Evolutionary conservation across 345 rosid genomes (phyloP), one percentile per base, ranked within the genome.

Genomic region (Tarenaya hassleriana): DNA sequence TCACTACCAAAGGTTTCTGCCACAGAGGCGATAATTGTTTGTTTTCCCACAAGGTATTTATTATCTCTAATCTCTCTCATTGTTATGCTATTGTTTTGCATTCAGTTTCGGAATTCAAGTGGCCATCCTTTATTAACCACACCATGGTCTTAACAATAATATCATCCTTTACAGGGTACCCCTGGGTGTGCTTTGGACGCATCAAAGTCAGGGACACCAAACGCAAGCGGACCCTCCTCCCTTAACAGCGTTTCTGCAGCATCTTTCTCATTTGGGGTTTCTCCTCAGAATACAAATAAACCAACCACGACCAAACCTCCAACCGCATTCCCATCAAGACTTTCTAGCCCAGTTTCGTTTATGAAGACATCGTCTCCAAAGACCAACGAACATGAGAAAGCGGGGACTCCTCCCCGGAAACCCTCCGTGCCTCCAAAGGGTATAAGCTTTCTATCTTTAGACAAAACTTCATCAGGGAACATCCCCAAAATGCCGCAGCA

Each of bases 1-100:
- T 66, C 48, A 45, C 15, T 4, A 56, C 79, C 41, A 75, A 67
- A 21, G 88, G 95, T 58, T 69, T 41, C 69, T 92, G 98, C 73
- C 56, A 52, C 70, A 76, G 96, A 69, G 94, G 95, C 27, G 68
- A 76, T 58, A 59, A 29, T 43, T 92, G 95, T 62, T 63, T 83
- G 82, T 88, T 88, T 68, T 92, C 90, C 10, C 98, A 92, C 72
- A 75, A 79, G 94, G 96, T 92, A 41, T 41, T 10, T 13, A 13
- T 41, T 4, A 41, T 7, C 13, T 19, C 19, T n/a, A n/a, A n/a
- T n/a, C n/a, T n/a, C n/a, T n/a, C n/a, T n/a, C n/a, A n/a, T n/a
- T n/a, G n/a, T n/a, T n/a, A n/a, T n/a, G n/a, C n/a, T n/a, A n/a
- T n/a, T n/a, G n/a, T n/a, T n/a, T n/a, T n/a, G n/a, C n/a, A n/a